Evolutionary conservation across 805 yeast species (phyloP), one percentile per base, ranked within the genome.

Genomic region (Millerozyma miso): DNA sequence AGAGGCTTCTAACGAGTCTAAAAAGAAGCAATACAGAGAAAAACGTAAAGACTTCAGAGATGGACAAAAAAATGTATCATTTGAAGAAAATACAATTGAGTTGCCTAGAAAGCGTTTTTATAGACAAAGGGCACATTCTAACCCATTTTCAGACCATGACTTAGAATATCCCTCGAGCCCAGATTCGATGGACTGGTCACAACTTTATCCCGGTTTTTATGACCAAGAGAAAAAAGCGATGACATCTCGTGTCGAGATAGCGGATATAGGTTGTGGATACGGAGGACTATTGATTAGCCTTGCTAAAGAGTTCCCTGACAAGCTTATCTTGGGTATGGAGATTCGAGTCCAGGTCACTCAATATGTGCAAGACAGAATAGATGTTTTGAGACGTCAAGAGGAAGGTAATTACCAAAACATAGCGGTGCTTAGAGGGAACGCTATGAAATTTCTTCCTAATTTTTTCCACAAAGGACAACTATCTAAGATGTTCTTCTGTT

Each of bases 261-360:
- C 98, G 3, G 99, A 93, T 60, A 79, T 93, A 45, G 99, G 99
- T 6, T 93, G 99, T 68, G 99, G 99, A 1, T 93, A 87, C 62
- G 99, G 99, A 41, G 99, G 99, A 0, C 72, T 93, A 45, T 62
- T 88, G 53, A 81, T 85, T 31, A 85, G 88, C 41, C 73, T 93
- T 43, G 83, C 96, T 3, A 85, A 89, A 4, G 79, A 69, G 42
- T 84, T 86, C 49, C 89, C 93, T 1, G 79, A 85, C 3, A 77
- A 74, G 12, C 71, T 88, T 55, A 83, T 89, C 36, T 70, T 93
- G 37, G 99, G 99, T 14, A 89, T 93, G 96, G 99, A 93, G 67
- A 93, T 93, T 58, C 78, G 99, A 59, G 97, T 90, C 15, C 99
- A 93, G 65, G 99, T 93, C 39, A 91, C 98, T 1, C 89, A 93